phyloP scores from a whole-genome alignment of 1,284 basidiomycete genomes.

The Naganishia cerealis region DNA sequence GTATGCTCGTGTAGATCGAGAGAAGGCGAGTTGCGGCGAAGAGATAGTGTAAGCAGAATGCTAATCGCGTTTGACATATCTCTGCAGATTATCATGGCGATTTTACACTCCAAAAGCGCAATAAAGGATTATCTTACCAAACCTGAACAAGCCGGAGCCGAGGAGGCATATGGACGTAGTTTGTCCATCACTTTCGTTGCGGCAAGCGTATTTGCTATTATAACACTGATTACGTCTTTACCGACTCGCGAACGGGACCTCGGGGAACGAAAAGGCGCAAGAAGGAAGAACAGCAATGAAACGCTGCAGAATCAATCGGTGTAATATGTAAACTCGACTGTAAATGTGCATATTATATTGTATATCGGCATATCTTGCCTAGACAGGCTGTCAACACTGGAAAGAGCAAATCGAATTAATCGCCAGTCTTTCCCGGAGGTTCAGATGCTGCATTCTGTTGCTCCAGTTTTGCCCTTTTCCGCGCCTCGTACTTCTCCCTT shows the following conservation, averaged over 20 bases:
- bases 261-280: constrained; percentile 27
- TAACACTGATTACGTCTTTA: constrained; percentile 41
- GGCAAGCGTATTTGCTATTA: constrained; percentile 38
- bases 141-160: constrained; percentile 36
- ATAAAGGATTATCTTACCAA: constrained; percentile 38
- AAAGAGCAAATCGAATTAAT: not conserved
- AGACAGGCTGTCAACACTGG: not conserved
- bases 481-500: constrained; percentile 69
- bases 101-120: constrained; percentile 52
- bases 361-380: not conserved
- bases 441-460: constrained; percentile 42
- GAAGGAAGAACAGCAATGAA: constrained; percentile 9
- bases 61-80: not conserved
- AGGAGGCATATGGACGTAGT: constrained; percentile 48
- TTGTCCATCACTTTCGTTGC: constrained; percentile 37
- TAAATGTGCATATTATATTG: not conserved
- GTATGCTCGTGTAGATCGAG: constrained; percentile 27
- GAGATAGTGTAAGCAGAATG: not conserved
- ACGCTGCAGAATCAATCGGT: constrained; percentile 10
- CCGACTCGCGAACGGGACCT: constrained; percentile 42
- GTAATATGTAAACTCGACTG: constrained; percentile 2
- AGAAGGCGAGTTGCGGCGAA: constrained; percentile 34
- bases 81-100: constrained; percentile 43
- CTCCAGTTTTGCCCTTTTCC: constrained; percentile 75
- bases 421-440: not conserved